phyloP scores from a whole-genome alignment of 2,329 filamentous ascomycete species.

The Arthrocladium fulminans region DNA sequence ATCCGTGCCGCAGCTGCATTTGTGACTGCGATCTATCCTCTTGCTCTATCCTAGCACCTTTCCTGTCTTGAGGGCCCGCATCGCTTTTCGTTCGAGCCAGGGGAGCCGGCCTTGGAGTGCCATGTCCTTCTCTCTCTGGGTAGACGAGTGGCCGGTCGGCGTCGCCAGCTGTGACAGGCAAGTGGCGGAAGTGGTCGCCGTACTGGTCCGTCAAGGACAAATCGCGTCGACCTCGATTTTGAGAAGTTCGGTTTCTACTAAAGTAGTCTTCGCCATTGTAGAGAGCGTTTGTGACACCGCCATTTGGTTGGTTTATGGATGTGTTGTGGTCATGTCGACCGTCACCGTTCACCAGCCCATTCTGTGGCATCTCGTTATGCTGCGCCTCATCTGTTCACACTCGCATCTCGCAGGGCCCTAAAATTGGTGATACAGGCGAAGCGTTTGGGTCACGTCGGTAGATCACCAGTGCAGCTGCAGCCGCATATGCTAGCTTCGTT shows the following conservation, averaged over 20 bases:
- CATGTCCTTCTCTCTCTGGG: constrained; percentile 1
- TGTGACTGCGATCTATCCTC: constrained; percentile 40
- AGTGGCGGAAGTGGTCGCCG: neutral
- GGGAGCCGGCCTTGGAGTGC: neutral
- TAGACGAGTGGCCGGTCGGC: constrained; percentile 1
- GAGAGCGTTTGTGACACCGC: neutral
- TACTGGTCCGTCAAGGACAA: neutral
- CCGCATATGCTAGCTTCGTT: neutral
- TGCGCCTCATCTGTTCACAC: neutral
- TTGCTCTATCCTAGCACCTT: constrained; percentile 30
- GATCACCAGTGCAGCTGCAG: neutral
- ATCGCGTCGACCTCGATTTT: neutral
- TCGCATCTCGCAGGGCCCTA: neutral
- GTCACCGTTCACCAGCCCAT: constrained; percentile 6
- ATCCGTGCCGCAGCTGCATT: constrained; percentile 64
- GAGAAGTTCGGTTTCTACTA: neutral
- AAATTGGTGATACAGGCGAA: neutral
- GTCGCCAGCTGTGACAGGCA: neutral
- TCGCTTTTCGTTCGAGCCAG: constrained; percentile 46
- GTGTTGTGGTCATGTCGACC: neutral
- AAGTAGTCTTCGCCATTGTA: constrained; percentile 4
- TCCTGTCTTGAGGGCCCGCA: constrained; percentile 39
- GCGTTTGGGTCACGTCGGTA: too few species aligned
- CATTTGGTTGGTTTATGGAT: neutral
- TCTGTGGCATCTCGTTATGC: constrained; percentile 1